Evolutionary conservation across 2,329 filamentous ascomycete genomes (phyloP), one percentile per base, ranked within the genome.

Genomic region (Colletotrichum lini): DNA sequence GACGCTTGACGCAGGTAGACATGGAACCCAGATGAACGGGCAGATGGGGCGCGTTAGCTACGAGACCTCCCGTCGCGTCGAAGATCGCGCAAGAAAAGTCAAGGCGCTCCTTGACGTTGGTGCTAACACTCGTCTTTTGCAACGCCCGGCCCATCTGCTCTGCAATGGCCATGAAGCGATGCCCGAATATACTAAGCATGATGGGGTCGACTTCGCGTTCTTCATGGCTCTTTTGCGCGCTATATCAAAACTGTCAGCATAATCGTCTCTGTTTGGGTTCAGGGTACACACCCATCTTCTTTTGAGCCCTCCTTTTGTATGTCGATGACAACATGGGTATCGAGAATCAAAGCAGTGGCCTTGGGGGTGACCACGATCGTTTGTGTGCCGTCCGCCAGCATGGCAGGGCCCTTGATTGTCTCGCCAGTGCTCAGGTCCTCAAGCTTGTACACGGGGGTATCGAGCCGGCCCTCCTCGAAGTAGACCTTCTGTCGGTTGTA

Each of bases 301-400:
- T 76, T 75, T 35, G 78, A 85, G 73, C 64, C 78, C 72, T 88
- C 83, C 57, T 91, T 90, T 65, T 91, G 89, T 50, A 96, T 88
- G 74, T 98, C 94, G 77, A 98, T 95, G 8, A 98, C 88, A 9
- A 98, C 94, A 76, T 98, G 96, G 0, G 95, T 97, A 73, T 94
- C 88, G 21, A 97, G 91, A 42, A 98, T 86, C 30, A 95, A 82
- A 0, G 95, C 96, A 26, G 90, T 89, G 2, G 94, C 90, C 40
- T 89, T 89, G 0, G 95, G 96, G 0, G 94, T 93, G 3, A 98
- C 91, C 0, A 98, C 94, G 73, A 98, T 96, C 0, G 96, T 98
- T 81, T 98, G 96, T 0, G 93, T 95, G 10, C 92, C 92, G 77
- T 96, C 95, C 2, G 94, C 94, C 69, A 98, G 88, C 82, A 98